Evolutionary conservation across 2,329 filamentous ascomycete species (phyloP), one percentile per base, ranked within the genome.

Genomic region (Trichophaea hybrida): DNA sequence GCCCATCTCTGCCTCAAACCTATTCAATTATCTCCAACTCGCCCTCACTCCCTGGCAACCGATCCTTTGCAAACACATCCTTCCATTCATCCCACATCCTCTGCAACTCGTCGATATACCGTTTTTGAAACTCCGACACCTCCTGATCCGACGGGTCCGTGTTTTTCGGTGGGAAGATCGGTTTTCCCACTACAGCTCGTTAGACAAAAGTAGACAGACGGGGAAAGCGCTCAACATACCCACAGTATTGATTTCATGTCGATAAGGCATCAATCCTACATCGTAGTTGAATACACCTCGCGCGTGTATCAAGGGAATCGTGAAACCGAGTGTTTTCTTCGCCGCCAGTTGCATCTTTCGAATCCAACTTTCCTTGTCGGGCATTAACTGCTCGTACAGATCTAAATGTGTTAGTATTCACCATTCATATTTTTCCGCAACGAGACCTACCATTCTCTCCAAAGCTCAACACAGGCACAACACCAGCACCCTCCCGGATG

Each of bases 271-370:
- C 68, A 97, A 75, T 3, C 93, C 93, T 12, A 96, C 88, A 71
- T 98, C 93, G 70, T 98, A 97, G 72, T 98, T 98, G 74, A 97
- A 95, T 44, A 97, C 84, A 10, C 91, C 91, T 32, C 90, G 76
- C 2, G 90, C 91, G 71, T 95, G 89, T 68, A 96, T 85, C 33
- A 94, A 79, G 0, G 93, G 90, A 8, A 97, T 78, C 0, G 93
- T 97, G 69, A 96, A 98, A 55, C 94, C 94, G 76, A 94, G 82
- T 5, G 85, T 76, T 67, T 85, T 86, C 73, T 97, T 91, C 59
- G 94, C 75, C 33, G 89, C 74, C 75, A 95, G 82, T 73, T 98
- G 93, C 40, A 86, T 73, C 69, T 81, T 83, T 74, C 91, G 86
- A 58, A 97, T 80, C 61, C 81, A 75, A 1, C 91, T 89, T 69